Evolutionary conservation across 208 protist genomes (phyloP).

Genomic region (Lotmaria passim): DNA sequence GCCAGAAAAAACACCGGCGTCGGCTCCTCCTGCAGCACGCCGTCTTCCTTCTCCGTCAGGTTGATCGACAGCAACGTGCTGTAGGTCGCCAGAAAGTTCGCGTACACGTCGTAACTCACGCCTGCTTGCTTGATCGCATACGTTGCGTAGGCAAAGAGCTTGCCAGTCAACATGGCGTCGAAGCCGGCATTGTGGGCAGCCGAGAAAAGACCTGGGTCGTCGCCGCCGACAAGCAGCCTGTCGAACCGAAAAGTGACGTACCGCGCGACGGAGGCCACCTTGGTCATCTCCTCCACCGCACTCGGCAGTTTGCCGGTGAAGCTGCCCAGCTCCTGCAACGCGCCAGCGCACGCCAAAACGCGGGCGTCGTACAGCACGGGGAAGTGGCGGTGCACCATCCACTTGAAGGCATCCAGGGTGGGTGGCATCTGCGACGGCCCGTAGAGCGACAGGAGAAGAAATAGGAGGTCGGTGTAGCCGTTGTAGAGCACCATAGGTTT

Average conservation of each 20-base stretch:
- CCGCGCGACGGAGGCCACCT: conserved; percentile 8
- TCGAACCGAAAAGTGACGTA: conserved; percentile 23
- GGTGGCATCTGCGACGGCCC: conserved; percentile 31
- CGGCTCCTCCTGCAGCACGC: conserved; percentile 22
- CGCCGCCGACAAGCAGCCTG: conserved; percentile 10
- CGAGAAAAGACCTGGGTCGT: conserved; percentile 4
- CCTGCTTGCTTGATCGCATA: conserved; percentile 21
- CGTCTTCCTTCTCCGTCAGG: conserved; percentile 8
- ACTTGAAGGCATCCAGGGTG: conserved; percentile 53
- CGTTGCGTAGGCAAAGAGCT: conserved; percentile 51
- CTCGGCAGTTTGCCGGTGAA: conserved; percentile 47
- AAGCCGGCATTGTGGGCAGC: conserved; percentile 45
- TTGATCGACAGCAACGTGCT: conserved; percentile 30
- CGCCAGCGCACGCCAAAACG: conserved; percentile 42
- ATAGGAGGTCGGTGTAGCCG: conserved; percentile 66
- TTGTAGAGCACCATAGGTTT: conserved; percentile 73
- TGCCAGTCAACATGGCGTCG: conserved; percentile 67
- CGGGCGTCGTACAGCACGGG: conserved; percentile 74
- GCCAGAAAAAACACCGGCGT: conserved; percentile 35
- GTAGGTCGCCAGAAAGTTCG: conserved; percentile 27
- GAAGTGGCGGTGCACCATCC: conserved; percentile 42
- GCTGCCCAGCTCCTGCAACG: conserved; percentile 45
- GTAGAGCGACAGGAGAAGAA: conserved; percentile 49
- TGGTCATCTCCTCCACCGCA: conserved; percentile 40
- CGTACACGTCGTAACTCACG: conserved; percentile 5